Conservation (phyloP, 345 rosid genomes). For the Murraya koenigii region DNA sequence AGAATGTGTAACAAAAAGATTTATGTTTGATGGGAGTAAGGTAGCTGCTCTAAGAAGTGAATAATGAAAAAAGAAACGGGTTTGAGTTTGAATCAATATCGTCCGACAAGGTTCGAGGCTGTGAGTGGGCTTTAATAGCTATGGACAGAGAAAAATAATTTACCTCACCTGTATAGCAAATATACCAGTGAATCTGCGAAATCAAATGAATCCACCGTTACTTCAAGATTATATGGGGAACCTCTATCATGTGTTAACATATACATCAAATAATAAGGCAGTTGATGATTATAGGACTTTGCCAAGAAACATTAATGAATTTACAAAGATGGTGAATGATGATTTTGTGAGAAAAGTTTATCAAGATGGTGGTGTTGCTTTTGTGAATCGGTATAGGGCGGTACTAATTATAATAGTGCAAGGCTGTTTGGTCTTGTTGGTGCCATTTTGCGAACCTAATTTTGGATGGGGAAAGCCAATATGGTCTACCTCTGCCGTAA, state of each 20-base stretch:
- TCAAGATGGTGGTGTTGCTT: neutral
- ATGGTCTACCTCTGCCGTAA: conserved; percentile 13
- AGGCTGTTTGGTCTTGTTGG: conserved; percentile 13
- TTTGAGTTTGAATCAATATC: neutral
- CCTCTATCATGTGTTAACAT: neutral
- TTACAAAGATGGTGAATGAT: neutral
- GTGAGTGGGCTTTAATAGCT: neutral
- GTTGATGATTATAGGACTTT: too few relatives aligned
- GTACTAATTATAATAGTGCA: too few relatives aligned
- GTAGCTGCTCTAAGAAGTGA: neutral
- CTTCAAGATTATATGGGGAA: neutral
- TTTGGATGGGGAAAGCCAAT: conserved; percentile 17
- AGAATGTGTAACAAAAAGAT: neutral
- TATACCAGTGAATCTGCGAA: neutral
- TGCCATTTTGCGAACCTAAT: conserved; percentile 24
- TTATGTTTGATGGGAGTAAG: neutral
- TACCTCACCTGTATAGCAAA: neutral
- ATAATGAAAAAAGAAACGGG: neutral
- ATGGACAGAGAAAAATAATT: neutral
- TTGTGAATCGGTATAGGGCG: neutral
- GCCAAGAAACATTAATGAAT: neutral
- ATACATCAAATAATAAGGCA: too few relatives aligned
- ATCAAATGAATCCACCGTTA: neutral
- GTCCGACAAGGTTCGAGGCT: neutral
- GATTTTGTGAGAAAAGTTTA: neutral